phyloP scores from a whole-genome alignment of 306 rosid species.

The Vigna radiata region DNA sequence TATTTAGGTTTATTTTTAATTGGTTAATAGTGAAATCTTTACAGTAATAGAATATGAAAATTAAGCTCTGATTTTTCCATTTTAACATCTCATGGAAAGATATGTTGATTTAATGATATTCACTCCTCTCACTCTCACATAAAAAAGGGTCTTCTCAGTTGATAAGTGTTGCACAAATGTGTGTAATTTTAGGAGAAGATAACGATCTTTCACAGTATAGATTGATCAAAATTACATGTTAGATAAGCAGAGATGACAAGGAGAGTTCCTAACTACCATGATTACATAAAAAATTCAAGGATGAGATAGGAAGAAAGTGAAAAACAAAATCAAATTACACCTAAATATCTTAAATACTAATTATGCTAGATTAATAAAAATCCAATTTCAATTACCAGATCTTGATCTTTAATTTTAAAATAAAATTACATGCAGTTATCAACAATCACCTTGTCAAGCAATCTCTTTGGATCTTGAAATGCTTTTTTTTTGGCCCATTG shows the following conservation, averaged over 20 bases:
- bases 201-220: no score
- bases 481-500: constrained; percentile 97
- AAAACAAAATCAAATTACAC: not conserved
- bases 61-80: no score
- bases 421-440: not conserved
- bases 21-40: no score
- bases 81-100: no score
- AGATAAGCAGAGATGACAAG: not conserved
- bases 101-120: no score
- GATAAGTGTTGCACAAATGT: no score
- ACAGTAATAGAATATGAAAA: no score
- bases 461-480: constrained; percentile 91
- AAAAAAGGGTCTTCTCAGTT: no score
- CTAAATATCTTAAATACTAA: not conserved
- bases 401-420: not conserved
- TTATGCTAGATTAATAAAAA: not conserved
- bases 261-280: not conserved
- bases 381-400: not conserved
- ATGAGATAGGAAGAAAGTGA: not conserved
- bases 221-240: no score
- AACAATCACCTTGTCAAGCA: constrained; percentile 80
- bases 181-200: no score
- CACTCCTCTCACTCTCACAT: no score
- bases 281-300: not conserved
- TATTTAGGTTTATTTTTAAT: no score